Percentiles rank a stretch among this genome's conserved stretches.
These are phyloP conservation scores for Xylariomycetidae sp. DNA, from an alignment of 2,329 filamentous ascomycete genomes.

Conservation along the genomic window DNA sequence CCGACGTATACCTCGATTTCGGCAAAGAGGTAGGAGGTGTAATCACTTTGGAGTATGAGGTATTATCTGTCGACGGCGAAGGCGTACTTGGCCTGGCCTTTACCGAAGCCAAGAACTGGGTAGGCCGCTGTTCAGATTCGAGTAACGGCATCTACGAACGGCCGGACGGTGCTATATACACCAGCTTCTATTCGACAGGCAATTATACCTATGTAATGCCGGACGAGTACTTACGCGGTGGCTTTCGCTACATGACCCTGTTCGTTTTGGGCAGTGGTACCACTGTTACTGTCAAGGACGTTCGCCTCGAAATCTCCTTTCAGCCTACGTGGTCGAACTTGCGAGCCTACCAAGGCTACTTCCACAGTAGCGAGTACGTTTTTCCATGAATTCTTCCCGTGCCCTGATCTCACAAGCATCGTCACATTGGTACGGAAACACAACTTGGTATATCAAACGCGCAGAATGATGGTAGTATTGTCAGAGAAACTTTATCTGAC, in stretches of 20 bases:
- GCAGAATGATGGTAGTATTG: too few species aligned
- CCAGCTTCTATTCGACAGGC: constrained; percentile 27
- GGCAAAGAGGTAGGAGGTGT: constrained; percentile 24
- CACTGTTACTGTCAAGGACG: constrained; percentile 15
- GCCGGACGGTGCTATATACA: constrained; percentile 31
- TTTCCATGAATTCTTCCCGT: too few species aligned
- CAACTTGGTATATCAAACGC: too few species aligned
- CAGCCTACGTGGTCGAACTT: constrained; percentile 38
- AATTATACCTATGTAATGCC: constrained; percentile 32
- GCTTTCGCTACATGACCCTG: constrained; percentile 37
- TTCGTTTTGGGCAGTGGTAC: constrained; percentile 28
- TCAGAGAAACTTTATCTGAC: too few species aligned
- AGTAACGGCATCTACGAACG: constrained; percentile 29
- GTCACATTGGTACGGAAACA: too few species aligned
- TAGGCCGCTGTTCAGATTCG: constrained; percentile 34
- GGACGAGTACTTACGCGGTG: constrained; percentile 32
- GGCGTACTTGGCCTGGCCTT: constrained; percentile 35
- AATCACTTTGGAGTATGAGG: constrained; percentile 19
- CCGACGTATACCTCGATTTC: constrained; percentile 20
- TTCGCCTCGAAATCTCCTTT: constrained; percentile 22
- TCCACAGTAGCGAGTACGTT: constrained; percentile 44
- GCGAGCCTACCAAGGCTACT: constrained; percentile 46
- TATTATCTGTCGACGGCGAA: constrained; percentile 15
- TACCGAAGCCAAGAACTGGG: constrained; percentile 34
- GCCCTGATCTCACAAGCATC: too few species aligned